phyloP scores from a whole-genome alignment of 2,329 filamentous ascomycete species.

The Hypocrella siamensis region DNA sequence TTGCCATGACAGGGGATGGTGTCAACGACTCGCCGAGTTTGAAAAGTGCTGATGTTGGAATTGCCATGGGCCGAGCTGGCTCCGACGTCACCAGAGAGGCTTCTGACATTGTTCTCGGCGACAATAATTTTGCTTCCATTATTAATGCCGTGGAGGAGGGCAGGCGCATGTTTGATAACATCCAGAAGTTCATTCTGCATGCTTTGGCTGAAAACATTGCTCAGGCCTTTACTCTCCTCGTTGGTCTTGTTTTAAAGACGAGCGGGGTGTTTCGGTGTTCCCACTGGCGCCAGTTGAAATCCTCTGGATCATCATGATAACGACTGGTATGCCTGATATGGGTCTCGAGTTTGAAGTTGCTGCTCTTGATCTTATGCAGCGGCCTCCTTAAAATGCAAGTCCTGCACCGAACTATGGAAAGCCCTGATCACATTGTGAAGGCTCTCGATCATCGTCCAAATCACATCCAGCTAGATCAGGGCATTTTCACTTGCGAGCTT shows the following conservation, averaged over 20 bases:
- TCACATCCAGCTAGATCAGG: constrained; percentile 36
- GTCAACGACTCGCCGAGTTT: constrained; percentile 62
- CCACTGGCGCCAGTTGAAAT: constrained; percentile 59
- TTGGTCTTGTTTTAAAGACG: constrained; percentile 56
- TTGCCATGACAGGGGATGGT: constrained; percentile 61
- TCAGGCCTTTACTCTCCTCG: constrained; percentile 52
- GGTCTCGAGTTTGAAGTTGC: constrained; percentile 58
- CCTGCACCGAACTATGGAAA: too few relatives aligned
- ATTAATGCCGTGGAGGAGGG: constrained; percentile 59
- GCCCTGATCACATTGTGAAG: too few relatives aligned
- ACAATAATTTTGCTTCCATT: constrained; percentile 78
- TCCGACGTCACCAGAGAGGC: constrained; percentile 67
- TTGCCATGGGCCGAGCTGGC: constrained; percentile 57
- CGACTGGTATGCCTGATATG: constrained; percentile 54
- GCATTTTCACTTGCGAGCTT: constrained; percentile 31
- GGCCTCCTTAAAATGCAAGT: too few relatives aligned
- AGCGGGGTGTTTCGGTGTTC: constrained; percentile 43
- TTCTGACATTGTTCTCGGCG: constrained; percentile 74
- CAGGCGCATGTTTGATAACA: constrained; percentile 54
- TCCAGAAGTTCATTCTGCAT: constrained; percentile 55
- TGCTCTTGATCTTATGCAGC: constrained; percentile 49
- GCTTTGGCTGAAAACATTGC: constrained; percentile 55
- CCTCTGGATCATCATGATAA: constrained; percentile 63
- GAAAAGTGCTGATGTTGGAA: constrained; percentile 59
- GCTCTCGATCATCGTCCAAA: too few relatives aligned